Evolutionary conservation across 306 rosid genomes (phyloP).

Genomic region (Datisca glomerata): DNA sequence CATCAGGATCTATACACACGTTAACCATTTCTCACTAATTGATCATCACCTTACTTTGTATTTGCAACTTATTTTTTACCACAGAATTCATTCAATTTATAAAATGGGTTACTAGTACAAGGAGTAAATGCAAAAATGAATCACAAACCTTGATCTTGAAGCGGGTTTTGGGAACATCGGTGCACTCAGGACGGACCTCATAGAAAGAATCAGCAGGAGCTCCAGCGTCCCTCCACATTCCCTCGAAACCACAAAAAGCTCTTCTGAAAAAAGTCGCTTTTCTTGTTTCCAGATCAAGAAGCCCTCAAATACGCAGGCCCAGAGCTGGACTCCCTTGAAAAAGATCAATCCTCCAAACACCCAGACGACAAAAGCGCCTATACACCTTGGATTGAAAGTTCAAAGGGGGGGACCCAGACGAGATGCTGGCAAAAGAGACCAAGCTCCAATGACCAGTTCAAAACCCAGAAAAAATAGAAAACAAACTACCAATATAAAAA

Average conservation of each 20-base stretch:
- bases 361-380: not conserved
- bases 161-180: conserved; percentile 73
- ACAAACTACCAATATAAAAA: too few relatives aligned
- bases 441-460: not conserved
- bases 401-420: not conserved
- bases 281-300: conserved; percentile 5
- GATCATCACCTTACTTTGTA: too few relatives aligned
- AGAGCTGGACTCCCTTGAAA: conserved; percentile 31
- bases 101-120: conserved; percentile 5
- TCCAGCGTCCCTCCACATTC: conserved; percentile 90
- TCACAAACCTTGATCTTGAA: conserved; percentile 74
- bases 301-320: conserved; percentile 4
- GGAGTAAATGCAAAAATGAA: not conserved
- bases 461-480: conserved; percentile 20
- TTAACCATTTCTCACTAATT: too few relatives aligned
- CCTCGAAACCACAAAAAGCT: conserved; percentile 8
- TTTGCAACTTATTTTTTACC: too few relatives aligned
- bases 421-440: not conserved
- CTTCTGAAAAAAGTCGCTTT: conserved; percentile 6
- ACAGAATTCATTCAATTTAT: conserved; percentile 8
- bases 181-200: conserved; percentile 85
- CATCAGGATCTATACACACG: too few relatives aligned
- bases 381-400: not conserved
- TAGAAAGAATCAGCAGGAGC: conserved; percentile 88
- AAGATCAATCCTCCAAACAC: conserved; percentile 12